These are phyloP conservation scores for Gossypium thurberi DNA, from an alignment of 345 rosid genomes.

Conservation along the genomic window DNA sequence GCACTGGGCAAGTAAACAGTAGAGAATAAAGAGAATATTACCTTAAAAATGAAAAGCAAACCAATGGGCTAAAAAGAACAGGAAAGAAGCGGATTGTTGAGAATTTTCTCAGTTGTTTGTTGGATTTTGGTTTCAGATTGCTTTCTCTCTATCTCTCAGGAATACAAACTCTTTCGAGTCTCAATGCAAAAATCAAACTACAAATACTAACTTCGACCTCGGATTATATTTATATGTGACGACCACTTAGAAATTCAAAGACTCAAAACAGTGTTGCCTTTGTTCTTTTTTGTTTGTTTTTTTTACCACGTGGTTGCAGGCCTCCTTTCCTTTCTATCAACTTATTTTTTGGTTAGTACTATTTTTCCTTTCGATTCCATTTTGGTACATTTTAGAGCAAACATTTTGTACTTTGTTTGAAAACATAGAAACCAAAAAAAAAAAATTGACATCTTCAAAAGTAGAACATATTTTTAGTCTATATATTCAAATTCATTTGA, in stretches of 20 bases:
- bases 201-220: background rate
- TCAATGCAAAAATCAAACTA: background rate
- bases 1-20: background rate
- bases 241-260: background rate
- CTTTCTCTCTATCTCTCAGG: background rate
- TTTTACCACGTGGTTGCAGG: background rate
- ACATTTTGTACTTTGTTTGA: no score
- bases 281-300: background rate
- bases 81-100: slow-evolving; percentile 1
- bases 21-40: slow-evolving; percentile 15
- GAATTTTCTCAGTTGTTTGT: background rate
- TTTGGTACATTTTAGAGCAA: no score
- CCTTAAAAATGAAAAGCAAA: slow-evolving; percentile 26
- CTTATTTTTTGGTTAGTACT: background rate
- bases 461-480: no score
- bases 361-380: no score
- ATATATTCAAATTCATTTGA: no score
- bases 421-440: no score
- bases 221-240: background rate
- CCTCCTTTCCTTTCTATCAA: background rate
- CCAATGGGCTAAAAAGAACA: background rate
- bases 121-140: background rate
- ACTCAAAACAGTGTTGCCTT: background rate
- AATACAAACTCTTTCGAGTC: background rate
- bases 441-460: no score